Evolutionary conservation across 2,329 filamentous ascomycete genomes (phyloP).

Genomic region (Diaporthe ilicicola): DNA sequence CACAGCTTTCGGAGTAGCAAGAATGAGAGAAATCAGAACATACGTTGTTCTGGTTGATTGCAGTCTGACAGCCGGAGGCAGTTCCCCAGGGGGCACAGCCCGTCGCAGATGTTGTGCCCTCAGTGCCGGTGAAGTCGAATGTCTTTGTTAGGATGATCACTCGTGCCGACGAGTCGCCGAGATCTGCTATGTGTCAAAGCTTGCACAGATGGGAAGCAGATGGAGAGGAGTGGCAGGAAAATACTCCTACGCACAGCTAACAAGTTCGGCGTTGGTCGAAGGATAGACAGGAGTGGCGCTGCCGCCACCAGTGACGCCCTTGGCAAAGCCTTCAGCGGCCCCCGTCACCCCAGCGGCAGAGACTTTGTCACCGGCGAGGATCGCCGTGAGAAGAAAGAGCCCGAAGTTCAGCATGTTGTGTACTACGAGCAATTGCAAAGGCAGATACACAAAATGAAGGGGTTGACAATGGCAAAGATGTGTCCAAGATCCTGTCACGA

Average conservation of each 20-base stretch:
- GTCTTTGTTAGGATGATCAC: slow-evolving; percentile 67
- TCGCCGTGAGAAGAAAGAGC: neutral
- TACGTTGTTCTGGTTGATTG: slow-evolving; percentile 64
- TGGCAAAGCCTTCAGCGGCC: slow-evolving; percentile 51
- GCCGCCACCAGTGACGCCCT: slow-evolving; percentile 68
- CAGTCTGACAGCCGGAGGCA: slow-evolving; percentile 61
- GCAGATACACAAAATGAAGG: neutral
- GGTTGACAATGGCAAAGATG: neutral
- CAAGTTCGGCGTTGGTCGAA: slow-evolving; percentile 61
- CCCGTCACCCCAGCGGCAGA: slow-evolving; percentile 42
- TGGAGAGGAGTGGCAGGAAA: neutral
- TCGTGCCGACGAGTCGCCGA: slow-evolving; percentile 60
- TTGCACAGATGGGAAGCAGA: slow-evolving; percentile 38
- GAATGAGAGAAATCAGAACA: neutral
- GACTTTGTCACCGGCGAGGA: neutral
- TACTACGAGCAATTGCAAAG: neutral
- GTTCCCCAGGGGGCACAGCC: slow-evolving; percentile 69
- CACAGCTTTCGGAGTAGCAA: neutral
- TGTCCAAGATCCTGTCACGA: neutral
- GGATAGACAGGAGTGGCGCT: slow-evolving; percentile 62
- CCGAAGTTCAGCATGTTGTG: neutral
- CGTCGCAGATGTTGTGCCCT: slow-evolving; percentile 59
- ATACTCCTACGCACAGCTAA: slow-evolving; percentile 41
- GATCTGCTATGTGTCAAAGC: slow-evolving; percentile 42
- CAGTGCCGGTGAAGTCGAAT: slow-evolving; percentile 63